Base-by-base conservation (phyloP, 352 stramenopile species). In the Plasmopara muralis region DNA sequence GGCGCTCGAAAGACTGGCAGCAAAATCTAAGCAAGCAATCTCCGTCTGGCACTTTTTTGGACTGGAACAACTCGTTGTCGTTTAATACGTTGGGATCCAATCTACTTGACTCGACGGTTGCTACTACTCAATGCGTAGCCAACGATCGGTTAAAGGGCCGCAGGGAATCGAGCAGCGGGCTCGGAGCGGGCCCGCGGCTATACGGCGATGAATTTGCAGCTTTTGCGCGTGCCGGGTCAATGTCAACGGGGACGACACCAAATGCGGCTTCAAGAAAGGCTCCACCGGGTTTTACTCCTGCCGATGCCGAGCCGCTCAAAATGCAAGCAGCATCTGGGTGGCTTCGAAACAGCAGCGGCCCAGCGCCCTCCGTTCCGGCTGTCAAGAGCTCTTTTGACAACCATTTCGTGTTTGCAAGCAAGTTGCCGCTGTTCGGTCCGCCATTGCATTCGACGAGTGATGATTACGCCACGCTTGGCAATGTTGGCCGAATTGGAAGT, bases 261-360 rank as follows among this genome's bases (percentile, higher is more conserved):
- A 51, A 29, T 43, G 5, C 38, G 14, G 33, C 20, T 29, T 25
- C 57, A 29, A 45, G 70, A 51, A 64, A 78, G 15, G 66, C 68
- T 0, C 71, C 74, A 15, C 77, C 77, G 16, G 77, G 77, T 18
- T 88, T 88, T 59, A 74, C 74, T 1, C 47, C 77, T 2, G 74
- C 68, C 0, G 77, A 88, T 49, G 77, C 77, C 3, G 72, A 80
- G 14, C 77, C 77, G 0, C 25, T 68, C 39, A 72, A 77, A 30
- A 61, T 72, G 2, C 66, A 62, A 25, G 72, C 64, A 29, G 74
- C 74, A 15, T 86, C 86, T 44, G 68, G 75, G 39, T 64, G 56
- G 8, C 63, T 83, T 38, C 57, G 58, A 33, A 54, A 33, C 14
- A 40, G 46, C 16, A 33, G 15, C 8, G 15, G 20, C 6, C 2